Base-by-base conservation (phyloP, 371 early-diverging fungal species). In the Mortierella polycephala region DNA sequence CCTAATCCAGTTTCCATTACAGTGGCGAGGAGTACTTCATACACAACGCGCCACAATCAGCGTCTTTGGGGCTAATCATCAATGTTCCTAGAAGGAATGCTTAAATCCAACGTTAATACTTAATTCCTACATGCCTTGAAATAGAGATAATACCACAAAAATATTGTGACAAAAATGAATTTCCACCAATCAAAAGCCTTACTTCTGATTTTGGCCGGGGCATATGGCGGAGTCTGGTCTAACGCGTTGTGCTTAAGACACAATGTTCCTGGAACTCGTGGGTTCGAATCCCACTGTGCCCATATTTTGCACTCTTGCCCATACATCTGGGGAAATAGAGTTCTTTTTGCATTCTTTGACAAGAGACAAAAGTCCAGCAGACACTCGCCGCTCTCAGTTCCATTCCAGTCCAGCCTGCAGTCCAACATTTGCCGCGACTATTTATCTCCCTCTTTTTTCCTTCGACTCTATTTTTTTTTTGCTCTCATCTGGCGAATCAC, bases 221-320 rank as follows among this genome's bases (percentile, higher is more conserved):
- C 69, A 68, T 68, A 72, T 72, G 73, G 73, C 73, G 73, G 73
- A 72, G 73, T 72, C 69, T 72, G 73, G 73, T 72, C 67, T 72
- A 72, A 67, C 73, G 73, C 73, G 73, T 72, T 72, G 73, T 72
- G 73, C 73, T 72, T 72, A 72, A 72, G 73, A 72, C 73, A 63
- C 73, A 72, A 72, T 72, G 73, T 72, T 72, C 73, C 66, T 72
- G 44, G 73, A 72, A 72, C 73, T 61, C 73, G 73, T 72, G 73
- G 73, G 73, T 72, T 72, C 73, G 59, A 72, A 72, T 72, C 73
- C 73, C 73, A 72, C 73, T 72, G 63, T 62, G 67, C 73, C 73
- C 73, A 72, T 40, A 30, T 72, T 72, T 72, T 72, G 65, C 60
- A 11, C 30, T 37, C 13, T 30, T 30, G 30, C 4, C 2, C 4